Evolutionary conservation across 768 basidiomycete species (phyloP).

Genomic region (Serendipita sp.): DNA sequence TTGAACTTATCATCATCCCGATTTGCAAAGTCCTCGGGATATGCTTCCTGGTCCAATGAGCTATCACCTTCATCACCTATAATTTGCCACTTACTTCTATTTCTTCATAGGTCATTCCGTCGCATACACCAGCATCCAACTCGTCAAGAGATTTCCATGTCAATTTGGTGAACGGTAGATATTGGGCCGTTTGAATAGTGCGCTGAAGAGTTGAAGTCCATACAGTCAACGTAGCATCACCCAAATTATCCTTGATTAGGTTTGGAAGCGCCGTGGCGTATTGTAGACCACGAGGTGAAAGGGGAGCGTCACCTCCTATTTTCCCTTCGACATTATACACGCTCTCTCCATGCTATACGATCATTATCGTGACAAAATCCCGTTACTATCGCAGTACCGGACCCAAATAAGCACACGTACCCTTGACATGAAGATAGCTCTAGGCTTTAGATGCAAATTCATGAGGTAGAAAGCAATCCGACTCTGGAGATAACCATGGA

Average conservation of each 20-base stretch:
- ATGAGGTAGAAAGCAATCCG: conserved; percentile 96
- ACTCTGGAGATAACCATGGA: conserved; percentile 90
- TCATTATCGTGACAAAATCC: too few relatives aligned
- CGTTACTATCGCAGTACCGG: conserved; percentile 6
- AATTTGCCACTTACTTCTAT: conserved; percentile 51
- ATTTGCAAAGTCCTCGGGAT: conserved; percentile 96
- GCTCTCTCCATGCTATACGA: conserved; percentile 81
- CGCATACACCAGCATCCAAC: conserved; percentile 96
- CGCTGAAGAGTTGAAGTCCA: conserved; percentile 97
- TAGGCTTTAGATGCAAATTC: conserved; percentile 93
- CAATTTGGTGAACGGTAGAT: conserved; percentile 73
- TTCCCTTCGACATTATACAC: conserved; percentile 92
- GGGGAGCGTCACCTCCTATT: conserved; percentile 89
- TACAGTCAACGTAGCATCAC: conserved; percentile 75
- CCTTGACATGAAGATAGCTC: conserved; percentile 90
- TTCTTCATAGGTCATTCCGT: conserved; percentile 99
- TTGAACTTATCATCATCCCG: conserved; percentile 99
- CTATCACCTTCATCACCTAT: not conserved
- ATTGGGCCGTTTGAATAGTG: conserved; percentile 77
- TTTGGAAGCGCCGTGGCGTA: conserved; percentile 78
- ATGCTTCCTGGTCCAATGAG: conserved; percentile 44
- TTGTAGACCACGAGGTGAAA: conserved; percentile 69
- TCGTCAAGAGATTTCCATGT: conserved; percentile 99
- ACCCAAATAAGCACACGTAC: conserved; percentile 30
- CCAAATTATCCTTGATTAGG: conserved; percentile 79